A percentile compares a stretch with the other conserved stretches of the same genome.
Conservation (phyloP, 2,329 filamentous ascomycete species). For the Ophiostoma novo-ulmi region DNA sequence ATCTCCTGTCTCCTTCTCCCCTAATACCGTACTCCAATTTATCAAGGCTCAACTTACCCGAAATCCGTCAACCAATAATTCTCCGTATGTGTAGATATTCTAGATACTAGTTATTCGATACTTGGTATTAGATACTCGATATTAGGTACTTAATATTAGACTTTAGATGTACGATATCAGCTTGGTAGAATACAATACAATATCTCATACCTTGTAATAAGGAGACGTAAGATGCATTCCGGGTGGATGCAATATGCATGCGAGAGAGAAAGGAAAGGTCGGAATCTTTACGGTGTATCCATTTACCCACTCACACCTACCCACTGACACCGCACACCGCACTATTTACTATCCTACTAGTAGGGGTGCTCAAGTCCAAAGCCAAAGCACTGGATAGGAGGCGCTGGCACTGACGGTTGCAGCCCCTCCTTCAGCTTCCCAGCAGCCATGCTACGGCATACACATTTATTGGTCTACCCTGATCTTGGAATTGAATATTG, state of each 20-base stretch:
- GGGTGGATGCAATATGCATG: constrained; percentile 11
- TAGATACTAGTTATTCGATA: background rate
- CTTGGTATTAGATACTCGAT: too few species aligned
- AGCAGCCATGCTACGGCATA: too few species aligned
- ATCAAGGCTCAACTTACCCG: background rate
- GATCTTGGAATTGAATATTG: background rate
- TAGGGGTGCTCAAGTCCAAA: background rate
- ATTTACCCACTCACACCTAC: background rate
- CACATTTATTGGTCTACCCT: background rate
- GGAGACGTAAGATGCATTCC: constrained; percentile 8
- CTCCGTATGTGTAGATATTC: constrained; percentile 13
- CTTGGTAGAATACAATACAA: background rate
- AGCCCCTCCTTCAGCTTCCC: background rate
- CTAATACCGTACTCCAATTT: background rate
- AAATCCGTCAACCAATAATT: constrained; percentile 1
- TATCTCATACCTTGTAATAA: background rate
- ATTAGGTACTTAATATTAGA: too few species aligned
- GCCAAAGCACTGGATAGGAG: constrained; percentile 9
- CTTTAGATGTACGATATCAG: background rate
- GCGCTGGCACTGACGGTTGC: background rate
- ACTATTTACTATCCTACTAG: background rate
- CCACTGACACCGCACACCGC: background rate
- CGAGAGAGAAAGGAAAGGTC: constrained; percentile 14
- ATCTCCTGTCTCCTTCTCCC: background rate
- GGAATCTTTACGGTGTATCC: background rate